Evolutionary conservation across 2,329 filamentous ascomycete species (phyloP).

Genomic region (Nakataea oryzae): DNA sequence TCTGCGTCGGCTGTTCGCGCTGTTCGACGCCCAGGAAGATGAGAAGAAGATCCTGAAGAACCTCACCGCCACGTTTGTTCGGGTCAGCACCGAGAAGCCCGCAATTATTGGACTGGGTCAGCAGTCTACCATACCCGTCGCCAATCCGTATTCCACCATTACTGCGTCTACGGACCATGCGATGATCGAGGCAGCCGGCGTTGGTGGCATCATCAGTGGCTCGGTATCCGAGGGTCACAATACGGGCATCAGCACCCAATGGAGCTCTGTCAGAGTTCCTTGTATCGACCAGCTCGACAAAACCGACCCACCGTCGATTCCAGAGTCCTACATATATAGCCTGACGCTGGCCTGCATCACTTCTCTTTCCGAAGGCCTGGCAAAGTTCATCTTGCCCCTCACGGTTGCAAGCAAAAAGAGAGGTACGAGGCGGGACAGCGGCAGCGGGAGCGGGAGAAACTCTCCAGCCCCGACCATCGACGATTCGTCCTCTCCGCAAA

Average conservation of each 20-base stretch:
- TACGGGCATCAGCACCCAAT: conserved; percentile 78
- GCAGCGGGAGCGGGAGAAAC: conserved; percentile 30
- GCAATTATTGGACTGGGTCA: conserved; percentile 77
- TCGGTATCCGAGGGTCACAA: conserved; percentile 56
- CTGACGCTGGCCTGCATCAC: conserved; percentile 82
- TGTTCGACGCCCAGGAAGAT: conserved; percentile 65
- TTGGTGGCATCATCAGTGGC: conserved; percentile 77
- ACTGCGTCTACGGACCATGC: conserved; percentile 64
- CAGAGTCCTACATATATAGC: conserved; percentile 90
- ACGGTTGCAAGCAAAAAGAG: conserved; percentile 58
- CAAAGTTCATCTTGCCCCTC: conserved; percentile 84
- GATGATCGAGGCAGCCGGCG: conserved; percentile 79
- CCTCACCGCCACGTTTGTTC: conserved; percentile 80
- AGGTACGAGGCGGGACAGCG: conserved; percentile 30
- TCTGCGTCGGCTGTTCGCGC: conserved; percentile 66
- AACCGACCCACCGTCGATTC: conserved; percentile 67
- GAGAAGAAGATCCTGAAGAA: conserved; percentile 71
- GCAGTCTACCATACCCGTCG: conserved; percentile 73
- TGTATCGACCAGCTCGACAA: conserved; percentile 96
- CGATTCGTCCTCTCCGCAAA: conserved; percentile 16
- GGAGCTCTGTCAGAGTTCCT: conserved; percentile 78
- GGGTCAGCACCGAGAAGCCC: conserved; percentile 84
- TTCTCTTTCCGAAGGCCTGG: conserved; percentile 81
- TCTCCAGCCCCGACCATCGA: conserved; percentile 28
- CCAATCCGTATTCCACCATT: conserved; percentile 41